A percentile compares a stretch with the other conserved stretches of the same genome.
Conservation (phyloP, 371 early-diverging fungal genomes). For the Mucor piriformis region DNA sequence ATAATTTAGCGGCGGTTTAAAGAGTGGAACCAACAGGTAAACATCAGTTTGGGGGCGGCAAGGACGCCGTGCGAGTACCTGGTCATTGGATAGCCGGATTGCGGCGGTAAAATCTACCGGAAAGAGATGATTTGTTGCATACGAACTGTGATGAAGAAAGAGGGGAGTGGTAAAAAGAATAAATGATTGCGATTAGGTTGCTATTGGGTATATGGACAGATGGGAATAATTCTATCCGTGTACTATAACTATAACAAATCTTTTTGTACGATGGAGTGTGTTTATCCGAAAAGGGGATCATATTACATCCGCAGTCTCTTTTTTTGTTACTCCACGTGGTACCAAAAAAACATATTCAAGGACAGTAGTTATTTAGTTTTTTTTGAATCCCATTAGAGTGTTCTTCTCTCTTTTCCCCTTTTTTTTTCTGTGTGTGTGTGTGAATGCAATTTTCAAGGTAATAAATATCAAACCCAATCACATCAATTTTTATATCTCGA, state of each 20-base stretch:
- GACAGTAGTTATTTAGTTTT: not conserved
- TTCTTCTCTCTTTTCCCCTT: not conserved
- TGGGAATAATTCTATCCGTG: not conserved
- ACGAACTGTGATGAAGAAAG: too few relatives aligned
- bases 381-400: not conserved
- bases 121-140: too few relatives aligned
- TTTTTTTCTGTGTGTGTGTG: not conserved
- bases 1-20: too few relatives aligned
- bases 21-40: too few relatives aligned
- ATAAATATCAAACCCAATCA: not conserved
- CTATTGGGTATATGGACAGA: too few relatives aligned
- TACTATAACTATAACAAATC: not conserved
- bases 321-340: constrained; percentile 19
- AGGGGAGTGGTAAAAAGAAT: too few relatives aligned
- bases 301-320: constrained; percentile 6
- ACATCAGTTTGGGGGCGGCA: too few relatives aligned
- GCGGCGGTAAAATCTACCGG: too few relatives aligned
- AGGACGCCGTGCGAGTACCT: too few relatives aligned
- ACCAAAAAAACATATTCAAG: constrained; percentile 4
- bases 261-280: constrained; percentile 3
- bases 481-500: not conserved
- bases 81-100: too few relatives aligned
- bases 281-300: constrained; percentile 19
- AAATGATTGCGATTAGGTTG: too few relatives aligned
- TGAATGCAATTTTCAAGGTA: not conserved